Base-by-base conservation (phyloP, 805 yeast genomes). In the Starmerella sp. region DNA sequence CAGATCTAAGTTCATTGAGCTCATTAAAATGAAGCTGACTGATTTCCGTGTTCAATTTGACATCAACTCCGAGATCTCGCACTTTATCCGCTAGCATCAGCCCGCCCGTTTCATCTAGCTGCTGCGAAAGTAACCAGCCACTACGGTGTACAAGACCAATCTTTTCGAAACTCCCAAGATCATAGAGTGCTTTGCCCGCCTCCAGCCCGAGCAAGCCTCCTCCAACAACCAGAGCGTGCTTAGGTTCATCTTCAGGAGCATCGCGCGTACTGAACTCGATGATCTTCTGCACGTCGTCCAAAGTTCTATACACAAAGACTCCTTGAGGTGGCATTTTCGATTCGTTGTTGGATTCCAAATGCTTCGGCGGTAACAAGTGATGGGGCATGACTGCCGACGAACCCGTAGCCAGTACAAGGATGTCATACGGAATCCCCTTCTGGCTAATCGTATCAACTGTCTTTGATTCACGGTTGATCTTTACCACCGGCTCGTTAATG, bases 171-270 rank as follows among this genome's bases (percentile, higher is more conserved):
- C 51, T 30, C 5, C 57, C 62, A 66, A 70, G 65, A 52, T 70
- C 73, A 11, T 61, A 57, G 17, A 70, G 57, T 3, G 73, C 73
- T 53, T 70, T 69, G 15, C 72, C 73, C 15, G 74, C 74, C 53
- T 70, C 73, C 22, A 70, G 35, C 69, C 73, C 44, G 62, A 5
- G 43, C 43, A 17, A 32, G 17, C 97, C 97, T 60, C 97, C 97
- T 56, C 97, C 97, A 67, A 91, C 86, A 60, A 91, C 97, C 54
- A 91, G 75, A 17, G 95, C 97, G 64, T 78, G 84, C 77, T 86
- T 87, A 55, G 97, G 97, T 74, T 86, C 82, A 13, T 39, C 54
- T 14, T 55, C 54, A 6, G 50, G 22, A 10, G 54, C 44, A 6
- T 42, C 45, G 6, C 41, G 29, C 1, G 62, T 65, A 45, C 67